A percentile compares a stretch with the other conserved stretches of the same genome.
phyloP scores from a whole-genome alignment of 1,139 yeast genomes.

The Geotrichum australiense region DNA sequence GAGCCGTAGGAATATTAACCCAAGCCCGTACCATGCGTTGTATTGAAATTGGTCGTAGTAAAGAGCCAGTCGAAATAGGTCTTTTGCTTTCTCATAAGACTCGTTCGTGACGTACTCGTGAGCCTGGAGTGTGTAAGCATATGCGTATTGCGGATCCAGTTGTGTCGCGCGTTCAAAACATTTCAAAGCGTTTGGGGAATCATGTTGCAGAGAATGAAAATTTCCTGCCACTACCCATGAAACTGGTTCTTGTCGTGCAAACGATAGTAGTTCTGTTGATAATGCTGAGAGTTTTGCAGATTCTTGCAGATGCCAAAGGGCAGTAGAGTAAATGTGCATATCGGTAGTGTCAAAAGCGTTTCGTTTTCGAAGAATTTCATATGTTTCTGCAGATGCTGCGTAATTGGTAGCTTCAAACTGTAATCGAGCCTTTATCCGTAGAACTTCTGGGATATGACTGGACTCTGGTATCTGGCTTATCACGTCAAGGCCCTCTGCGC shows the following conservation, averaged over 20 bases:
- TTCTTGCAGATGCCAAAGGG: constrained; percentile 87
- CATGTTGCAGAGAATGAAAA: constrained; percentile 72
- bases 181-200: constrained; percentile 84
- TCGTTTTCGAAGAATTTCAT: constrained; percentile 51
- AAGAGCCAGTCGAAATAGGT: constrained; percentile 73
- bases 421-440: constrained; percentile 61
- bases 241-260: constrained; percentile 60
- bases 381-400: constrained; percentile 62
- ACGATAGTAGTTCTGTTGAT: constrained; percentile 72
- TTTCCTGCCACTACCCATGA: constrained; percentile 95
- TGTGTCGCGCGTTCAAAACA: constrained; percentile 78
- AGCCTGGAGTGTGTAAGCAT: constrained; percentile 89
- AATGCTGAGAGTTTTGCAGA: constrained; percentile 74
- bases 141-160: constrained; percentile 46
- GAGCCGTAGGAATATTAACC: constrained; percentile 84
- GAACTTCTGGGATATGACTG: constrained; percentile 45
- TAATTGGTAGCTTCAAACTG: constrained; percentile 88
- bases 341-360: constrained; percentile 82
- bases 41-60: constrained; percentile 76
- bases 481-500: constrained; percentile 69
- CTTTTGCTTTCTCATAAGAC: constrained; percentile 84
- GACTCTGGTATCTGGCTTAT: constrained; percentile 56
- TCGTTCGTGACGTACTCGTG: constrained; percentile 88
- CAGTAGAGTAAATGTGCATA: constrained; percentile 86
- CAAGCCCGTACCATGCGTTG: constrained; percentile 93